These are phyloP conservation scores for Quercus bicolor DNA, from an alignment of 306 rosid genomes.

Conservation along the genomic window DNA sequence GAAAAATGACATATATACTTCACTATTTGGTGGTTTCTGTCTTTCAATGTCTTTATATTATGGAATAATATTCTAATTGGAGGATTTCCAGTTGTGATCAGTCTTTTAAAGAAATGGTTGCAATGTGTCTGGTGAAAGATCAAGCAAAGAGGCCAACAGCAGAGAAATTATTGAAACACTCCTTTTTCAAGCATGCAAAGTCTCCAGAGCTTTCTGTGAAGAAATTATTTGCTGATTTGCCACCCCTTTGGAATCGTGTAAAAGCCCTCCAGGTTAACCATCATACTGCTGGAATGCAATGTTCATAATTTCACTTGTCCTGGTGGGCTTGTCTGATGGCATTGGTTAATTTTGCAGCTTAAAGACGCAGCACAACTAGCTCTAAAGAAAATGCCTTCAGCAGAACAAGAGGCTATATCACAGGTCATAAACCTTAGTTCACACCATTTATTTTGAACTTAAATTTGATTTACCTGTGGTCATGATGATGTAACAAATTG, in stretches of 20 bases:
- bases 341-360: conserved; percentile 43
- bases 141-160: conserved; percentile 94
- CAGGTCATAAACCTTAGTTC: conserved; percentile 43
- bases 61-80: conserved; percentile 74
- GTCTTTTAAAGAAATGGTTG: conserved; percentile 99
- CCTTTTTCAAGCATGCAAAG: conserved; percentile 84
- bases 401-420: conserved; percentile 98
- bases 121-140: conserved; percentile 99
- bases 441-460: not conserved
- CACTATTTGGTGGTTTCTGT: not conserved
- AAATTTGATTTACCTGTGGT: not conserved
- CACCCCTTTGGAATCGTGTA: conserved; percentile 93
- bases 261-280: conserved; percentile 84
- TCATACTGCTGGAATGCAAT: conserved; percentile 12
- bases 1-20: not conserved
- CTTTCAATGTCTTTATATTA: conserved; percentile 19
- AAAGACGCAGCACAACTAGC: conserved; percentile 98
- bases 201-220: conserved; percentile 90
- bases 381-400: conserved; percentile 93
- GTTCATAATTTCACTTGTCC: conserved; percentile 21
- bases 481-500: not conserved
- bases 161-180: conserved; percentile 86
- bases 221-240: conserved; percentile 84
- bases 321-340: conserved; percentile 22
- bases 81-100: conserved; percentile 97